phyloP scores from a whole-genome alignment of 169 alveolate genomes.

The Theileria annulata region DNA sequence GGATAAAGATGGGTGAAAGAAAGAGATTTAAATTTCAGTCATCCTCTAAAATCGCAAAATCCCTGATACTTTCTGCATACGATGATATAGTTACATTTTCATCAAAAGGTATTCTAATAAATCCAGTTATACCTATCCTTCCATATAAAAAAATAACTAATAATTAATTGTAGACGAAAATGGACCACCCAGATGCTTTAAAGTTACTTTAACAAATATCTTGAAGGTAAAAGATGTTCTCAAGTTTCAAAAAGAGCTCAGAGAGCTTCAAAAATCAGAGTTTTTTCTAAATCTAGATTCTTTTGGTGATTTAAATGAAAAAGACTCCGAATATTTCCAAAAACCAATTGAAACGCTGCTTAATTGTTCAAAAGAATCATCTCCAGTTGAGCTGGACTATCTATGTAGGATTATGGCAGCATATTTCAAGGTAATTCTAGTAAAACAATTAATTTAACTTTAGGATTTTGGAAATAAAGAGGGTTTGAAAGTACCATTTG shows the following conservation, averaged over 20 bases:
- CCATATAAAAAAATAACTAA: neutral
- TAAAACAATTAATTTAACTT: neutral
- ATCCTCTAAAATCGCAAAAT: constrained; percentile 60
- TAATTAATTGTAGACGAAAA: constrained; percentile 10
- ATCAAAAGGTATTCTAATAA: constrained; percentile 24
- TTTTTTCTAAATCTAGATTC: neutral
- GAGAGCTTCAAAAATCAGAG: constrained; percentile 19
- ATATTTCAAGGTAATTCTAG: constrained; percentile 45
- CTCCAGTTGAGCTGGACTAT: constrained; percentile 28
- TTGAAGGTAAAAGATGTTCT: constrained; percentile 47
- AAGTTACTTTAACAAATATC: constrained; percentile 33
- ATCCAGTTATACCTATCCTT: neutral
- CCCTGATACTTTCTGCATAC: constrained; percentile 31
- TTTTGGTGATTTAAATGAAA: neutral
- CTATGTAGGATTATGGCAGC: constrained; percentile 51
- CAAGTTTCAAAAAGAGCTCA: constrained; percentile 39
- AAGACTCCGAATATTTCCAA: constrained; percentile 3
- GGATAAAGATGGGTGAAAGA: constrained; percentile 39
- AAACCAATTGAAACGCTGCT: constrained; percentile 12
- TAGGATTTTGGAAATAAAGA: constrained; percentile 55
- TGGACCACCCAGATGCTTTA: constrained; percentile 40
- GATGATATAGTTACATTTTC: constrained; percentile 40
- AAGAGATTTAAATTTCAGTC: constrained; percentile 56
- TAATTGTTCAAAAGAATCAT: constrained; percentile 38
- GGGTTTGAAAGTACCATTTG: constrained; percentile 28